These are phyloP conservation scores for Sphagnum tenellum DNA, from an alignment of 225 moss, liverwort and hornwort genomes.

Conservation along the genomic window DNA sequence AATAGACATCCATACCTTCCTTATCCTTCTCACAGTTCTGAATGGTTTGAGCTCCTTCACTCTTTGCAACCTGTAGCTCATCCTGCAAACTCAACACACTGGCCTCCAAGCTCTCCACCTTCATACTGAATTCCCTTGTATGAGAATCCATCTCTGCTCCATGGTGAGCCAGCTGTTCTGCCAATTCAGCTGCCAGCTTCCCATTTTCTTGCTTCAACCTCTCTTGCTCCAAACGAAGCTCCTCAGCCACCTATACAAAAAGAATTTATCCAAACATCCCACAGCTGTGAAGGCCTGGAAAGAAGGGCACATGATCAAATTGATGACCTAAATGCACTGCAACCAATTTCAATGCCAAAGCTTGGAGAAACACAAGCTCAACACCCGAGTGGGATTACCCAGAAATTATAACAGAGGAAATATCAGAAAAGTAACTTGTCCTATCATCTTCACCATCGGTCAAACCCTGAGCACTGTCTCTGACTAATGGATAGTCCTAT, in stretches of 20 bases:
- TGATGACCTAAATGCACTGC: too few relatives aligned
- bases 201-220: slow-evolving; percentile 23
- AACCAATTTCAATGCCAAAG: too few relatives aligned
- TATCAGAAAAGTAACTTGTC: background rate
- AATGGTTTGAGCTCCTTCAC: slow-evolving; percentile 16
- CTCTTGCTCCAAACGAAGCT: slow-evolving; percentile 18
- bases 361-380: too few relatives aligned
- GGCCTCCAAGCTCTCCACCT: slow-evolving; percentile 10
- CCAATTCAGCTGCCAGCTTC: slow-evolving; percentile 15
- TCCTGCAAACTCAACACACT: slow-evolving; percentile 15
- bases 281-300: too few relatives aligned
- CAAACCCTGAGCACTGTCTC: too few relatives aligned
- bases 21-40: slow-evolving; percentile 22
- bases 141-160: background rate
- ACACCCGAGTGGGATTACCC: too few relatives aligned
- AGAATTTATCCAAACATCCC: background rate
- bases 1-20: slow-evolving; percentile 11
- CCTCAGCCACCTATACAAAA: slow-evolving; percentile 19
- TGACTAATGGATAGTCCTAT: too few relatives aligned
- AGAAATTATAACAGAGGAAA: background rate
- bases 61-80: slow-evolving; percentile 17
- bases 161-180: slow-evolving; percentile 8
- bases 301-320: too few relatives aligned
- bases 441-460: background rate
- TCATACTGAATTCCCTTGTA: background rate